Evolutionary conservation across 2,329 filamentous ascomycete genomes (phyloP).

Genomic region (Eutypella sp.): DNA sequence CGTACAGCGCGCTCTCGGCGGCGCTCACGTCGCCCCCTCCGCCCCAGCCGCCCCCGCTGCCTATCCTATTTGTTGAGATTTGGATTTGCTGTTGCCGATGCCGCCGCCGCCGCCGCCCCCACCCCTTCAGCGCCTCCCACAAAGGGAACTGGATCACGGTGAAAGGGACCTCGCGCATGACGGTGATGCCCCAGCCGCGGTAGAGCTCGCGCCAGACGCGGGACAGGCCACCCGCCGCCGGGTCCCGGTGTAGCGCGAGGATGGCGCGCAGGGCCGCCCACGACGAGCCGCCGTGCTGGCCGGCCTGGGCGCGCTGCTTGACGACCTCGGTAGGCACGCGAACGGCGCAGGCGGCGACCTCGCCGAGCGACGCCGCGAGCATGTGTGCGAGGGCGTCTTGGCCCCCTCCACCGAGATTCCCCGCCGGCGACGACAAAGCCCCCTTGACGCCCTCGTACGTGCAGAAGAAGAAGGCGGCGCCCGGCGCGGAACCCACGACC

Average conservation of each 20-base stretch:
- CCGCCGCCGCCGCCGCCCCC: slow-evolving; percentile 42
- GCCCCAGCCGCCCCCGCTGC: slow-evolving; percentile 19
- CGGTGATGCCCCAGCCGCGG: slow-evolving; percentile 84
- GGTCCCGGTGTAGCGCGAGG: slow-evolving; percentile 47
- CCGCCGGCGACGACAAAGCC: slow-evolving; percentile 31
- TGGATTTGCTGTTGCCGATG: background rate
- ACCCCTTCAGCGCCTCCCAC: slow-evolving; percentile 88
- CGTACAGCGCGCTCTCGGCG: slow-evolving; percentile 77
- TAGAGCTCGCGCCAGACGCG: slow-evolving; percentile 81
- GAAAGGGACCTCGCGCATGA: slow-evolving; percentile 94
- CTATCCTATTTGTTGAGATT: background rate
- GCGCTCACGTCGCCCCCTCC: slow-evolving; percentile 49
- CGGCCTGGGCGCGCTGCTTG: slow-evolving; percentile 93
- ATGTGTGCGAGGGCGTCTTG: slow-evolving; percentile 64
- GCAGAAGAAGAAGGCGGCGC: slow-evolving; percentile 95
- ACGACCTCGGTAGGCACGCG: slow-evolving; percentile 94
- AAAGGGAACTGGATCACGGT: slow-evolving; percentile 96
- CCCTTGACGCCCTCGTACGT: slow-evolving; percentile 78
- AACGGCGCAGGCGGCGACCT: slow-evolving; percentile 87
- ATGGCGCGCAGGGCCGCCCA: slow-evolving; percentile 66
- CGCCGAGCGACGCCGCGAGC: slow-evolving; percentile 77
- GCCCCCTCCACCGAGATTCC: too few species aligned
- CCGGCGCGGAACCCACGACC: slow-evolving; percentile 85
- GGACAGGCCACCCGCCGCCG: slow-evolving; percentile 36
- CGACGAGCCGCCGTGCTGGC: slow-evolving; percentile 69